Base-by-base conservation (phyloP, 2,329 filamentous ascomycete genomes). In the Aureobasidium leucospermi region DNA sequence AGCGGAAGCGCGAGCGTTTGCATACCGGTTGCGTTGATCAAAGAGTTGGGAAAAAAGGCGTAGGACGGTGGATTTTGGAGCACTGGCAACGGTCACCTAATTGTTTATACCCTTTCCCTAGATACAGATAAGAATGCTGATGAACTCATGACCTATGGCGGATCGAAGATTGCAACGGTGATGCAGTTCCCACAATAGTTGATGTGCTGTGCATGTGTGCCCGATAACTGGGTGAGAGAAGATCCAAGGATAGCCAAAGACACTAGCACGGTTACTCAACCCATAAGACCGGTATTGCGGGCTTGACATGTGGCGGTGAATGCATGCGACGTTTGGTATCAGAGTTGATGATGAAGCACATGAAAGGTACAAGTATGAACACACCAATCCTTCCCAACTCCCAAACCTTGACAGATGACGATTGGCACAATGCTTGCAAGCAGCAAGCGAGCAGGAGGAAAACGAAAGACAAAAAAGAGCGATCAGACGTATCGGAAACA, bases 151-250 rank as follows among this genome's bases (percentile, higher is more conserved):
- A 56, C 52, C 52, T 38, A 29, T 6, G 52, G 46, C 52, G 10
- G 41, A 46, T 56, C 36, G 15, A 34, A 55, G 51, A 43, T 55
- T 55, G 13, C 39, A 55, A 55, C 51, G 51, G 51, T 43, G 38
- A 43, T 55, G 38, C 51, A 55, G 39, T 19, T 19, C n/a, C 28
- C 15, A 53, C n/a, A 19, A 29, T 43, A 19, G 16, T 19, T 43
- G 52, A 38, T 38, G 52, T 56, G 11, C 16, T 55, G 38, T 52
- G 36, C 36, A 52, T 52, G 48, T 52, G 38, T 55, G 38, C 38
- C 51, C 51, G 6, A 55, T 16, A 23, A 55, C 2, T 55, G 38
- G 38, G 28, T 43, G 36, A 41, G 51, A 42, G 39, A 42, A 42
- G 42, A 10, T 28, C 16, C 42, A 23, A 23, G 31, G 51, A n/a